Conservation (phyloP, 140 eudicot species). For the Stevia rebaudiana region DNA sequence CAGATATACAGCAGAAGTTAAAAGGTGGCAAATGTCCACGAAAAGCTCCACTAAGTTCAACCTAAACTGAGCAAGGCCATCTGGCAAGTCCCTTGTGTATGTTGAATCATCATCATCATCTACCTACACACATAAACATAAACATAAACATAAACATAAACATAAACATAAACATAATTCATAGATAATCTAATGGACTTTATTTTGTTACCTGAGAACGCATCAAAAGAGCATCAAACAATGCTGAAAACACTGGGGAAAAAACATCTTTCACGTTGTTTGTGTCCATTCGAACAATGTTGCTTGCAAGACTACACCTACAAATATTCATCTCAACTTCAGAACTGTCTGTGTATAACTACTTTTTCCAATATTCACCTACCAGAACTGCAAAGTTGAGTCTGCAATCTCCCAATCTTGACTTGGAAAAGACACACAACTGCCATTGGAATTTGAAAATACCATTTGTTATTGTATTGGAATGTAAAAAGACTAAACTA, state of each 20-base stretch:
- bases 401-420: slow-evolving; percentile 97
- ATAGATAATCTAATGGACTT: no score
- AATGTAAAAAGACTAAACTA: no score
- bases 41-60: slow-evolving; percentile 71
- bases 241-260: slow-evolving; percentile 65
- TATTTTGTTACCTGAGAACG: slow-evolving; percentile 59
- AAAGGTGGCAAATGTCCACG: slow-evolving; percentile 83
- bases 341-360: background rate
- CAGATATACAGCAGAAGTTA: slow-evolving; percentile 49
- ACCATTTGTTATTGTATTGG: no score
- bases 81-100: slow-evolving; percentile 57
- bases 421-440: slow-evolving; percentile 85
- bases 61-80: slow-evolving; percentile 74
- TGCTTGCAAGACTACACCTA: slow-evolving; percentile 84
- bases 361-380: slow-evolving; percentile 5
- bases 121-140: slow-evolving; percentile 65
- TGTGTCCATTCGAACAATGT: slow-evolving; percentile 60
- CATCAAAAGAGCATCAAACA: slow-evolving; percentile 80
- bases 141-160: no score
- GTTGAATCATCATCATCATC: slow-evolving; percentile 80
- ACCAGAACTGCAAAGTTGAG: slow-evolving; percentile 96
- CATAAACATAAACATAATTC: no score
- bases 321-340: slow-evolving; percentile 1
- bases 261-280: slow-evolving; percentile 43
- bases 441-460: no score